These are phyloP conservation scores for Chytridium lagenaria DNA, from an alignment of 371 early-diverging fungal species.

Conservation along the genomic window DNA sequence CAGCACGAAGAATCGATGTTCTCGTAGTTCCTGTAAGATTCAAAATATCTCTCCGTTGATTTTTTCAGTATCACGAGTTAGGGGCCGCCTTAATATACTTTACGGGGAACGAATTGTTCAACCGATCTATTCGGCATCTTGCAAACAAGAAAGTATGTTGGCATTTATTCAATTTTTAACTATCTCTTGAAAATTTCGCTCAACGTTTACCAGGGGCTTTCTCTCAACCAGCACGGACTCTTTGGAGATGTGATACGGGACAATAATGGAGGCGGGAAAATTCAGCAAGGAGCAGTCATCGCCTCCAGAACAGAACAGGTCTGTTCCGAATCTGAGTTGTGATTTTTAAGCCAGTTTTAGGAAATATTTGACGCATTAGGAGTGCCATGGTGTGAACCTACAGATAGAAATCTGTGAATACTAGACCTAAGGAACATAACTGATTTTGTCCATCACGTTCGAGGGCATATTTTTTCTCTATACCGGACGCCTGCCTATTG, in stretches of 20 bases:
- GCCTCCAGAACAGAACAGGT: slow-evolving; percentile 34
- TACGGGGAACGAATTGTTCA: slow-evolving; percentile 56
- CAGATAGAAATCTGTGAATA: slow-evolving; percentile 28
- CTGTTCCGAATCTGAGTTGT: not conserved
- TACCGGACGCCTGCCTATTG: too few relatives aligned
- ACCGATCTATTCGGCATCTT: slow-evolving; percentile 48
- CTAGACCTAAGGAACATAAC: too few relatives aligned
- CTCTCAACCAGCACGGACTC: slow-evolving; percentile 47
- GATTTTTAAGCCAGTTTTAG: not conserved
- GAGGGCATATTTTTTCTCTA: too few relatives aligned
- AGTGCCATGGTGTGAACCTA: slow-evolving; percentile 30
- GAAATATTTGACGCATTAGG: slow-evolving; percentile 36
- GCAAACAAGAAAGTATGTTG: slow-evolving; percentile 38
- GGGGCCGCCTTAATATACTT: slow-evolving; percentile 54
- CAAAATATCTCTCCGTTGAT: slow-evolving; percentile 18
- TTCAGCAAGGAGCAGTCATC: slow-evolving; percentile 1
- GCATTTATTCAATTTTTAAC: not conserved
- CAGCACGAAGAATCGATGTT: slow-evolving; percentile 41
- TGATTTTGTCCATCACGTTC: too few relatives aligned
- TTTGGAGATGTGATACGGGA: slow-evolving; percentile 28
- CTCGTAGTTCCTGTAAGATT: slow-evolving; percentile 33
- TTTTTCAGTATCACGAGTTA: slow-evolving; percentile 34
- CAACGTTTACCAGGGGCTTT: slow-evolving; percentile 22
- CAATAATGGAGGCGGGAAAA: not conserved
- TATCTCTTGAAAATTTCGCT: too few relatives aligned